Evolutionary conservation across 1,284 basidiomycete species (phyloP).

Genomic region (Trichosporon faecale): DNA sequence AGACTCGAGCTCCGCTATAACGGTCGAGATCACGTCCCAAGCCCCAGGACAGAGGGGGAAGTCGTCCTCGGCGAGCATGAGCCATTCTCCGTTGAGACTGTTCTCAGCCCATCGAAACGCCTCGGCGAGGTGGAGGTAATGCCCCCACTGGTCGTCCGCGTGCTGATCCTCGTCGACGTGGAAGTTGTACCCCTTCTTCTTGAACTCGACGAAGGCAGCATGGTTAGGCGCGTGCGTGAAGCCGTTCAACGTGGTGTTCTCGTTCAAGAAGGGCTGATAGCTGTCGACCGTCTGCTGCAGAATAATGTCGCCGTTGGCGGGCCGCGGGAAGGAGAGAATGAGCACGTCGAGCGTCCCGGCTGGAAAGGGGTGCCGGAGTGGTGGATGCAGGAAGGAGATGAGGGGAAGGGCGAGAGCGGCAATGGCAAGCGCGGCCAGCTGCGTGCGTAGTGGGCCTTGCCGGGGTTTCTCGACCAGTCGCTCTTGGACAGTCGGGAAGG

Average conservation of each 20-base stretch:
- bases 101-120: conserved; percentile 17
- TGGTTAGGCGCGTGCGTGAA: conserved; percentile 20
- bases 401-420: background rate
- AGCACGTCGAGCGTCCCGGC: conserved; percentile 15
- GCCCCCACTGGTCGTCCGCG: conserved; percentile 13
- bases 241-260: background rate
- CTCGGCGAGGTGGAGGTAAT: conserved; percentile 23
- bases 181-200: conserved; percentile 1
- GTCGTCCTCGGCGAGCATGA: conserved; percentile 28
- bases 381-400: background rate
- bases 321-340: conserved; percentile 22
- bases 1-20: conserved; percentile 18
- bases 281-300: conserved; percentile 14
- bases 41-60: conserved; percentile 23
- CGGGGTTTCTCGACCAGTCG: background rate
- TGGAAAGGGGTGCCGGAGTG: background rate
- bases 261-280: conserved; percentile 14
- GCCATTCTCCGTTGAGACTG: conserved; percentile 15
- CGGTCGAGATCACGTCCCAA: conserved; percentile 21
- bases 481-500: background rate
- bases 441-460: background rate
- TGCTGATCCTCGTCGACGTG: conserved; percentile 17
- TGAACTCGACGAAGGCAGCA: background rate
- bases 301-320: background rate
- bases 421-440: background rate